Evolutionary conservation across 352 stramenopile species (phyloP).

Genomic region (Poterioochromonas sp.): DNA sequence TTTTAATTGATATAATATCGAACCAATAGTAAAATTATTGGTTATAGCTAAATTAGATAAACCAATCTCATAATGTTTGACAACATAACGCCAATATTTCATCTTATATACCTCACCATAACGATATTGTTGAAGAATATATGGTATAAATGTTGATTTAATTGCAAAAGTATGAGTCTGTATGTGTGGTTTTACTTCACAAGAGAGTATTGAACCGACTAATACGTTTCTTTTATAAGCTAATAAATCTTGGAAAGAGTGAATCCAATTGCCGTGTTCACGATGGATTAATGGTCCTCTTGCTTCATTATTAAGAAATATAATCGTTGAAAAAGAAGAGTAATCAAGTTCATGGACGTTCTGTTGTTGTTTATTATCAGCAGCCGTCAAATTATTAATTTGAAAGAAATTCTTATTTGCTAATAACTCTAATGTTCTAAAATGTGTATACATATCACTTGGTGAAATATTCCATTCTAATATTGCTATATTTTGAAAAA

Average conservation of each 20-base stretch:
- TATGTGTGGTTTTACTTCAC: not conserved
- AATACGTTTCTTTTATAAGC: not conserved
- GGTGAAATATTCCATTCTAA: not conserved
- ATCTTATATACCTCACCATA: too few species aligned
- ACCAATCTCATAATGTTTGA: too few species aligned
- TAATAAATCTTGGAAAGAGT: not conserved
- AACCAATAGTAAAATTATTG: too few species aligned
- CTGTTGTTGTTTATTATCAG: too few species aligned
- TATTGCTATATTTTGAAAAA: not conserved
- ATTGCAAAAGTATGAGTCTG: not conserved
- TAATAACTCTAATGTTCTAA: not conserved
- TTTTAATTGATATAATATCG: too few species aligned
- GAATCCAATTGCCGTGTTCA: not conserved
- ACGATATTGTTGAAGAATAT: not conserved
- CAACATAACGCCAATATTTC: too few species aligned
- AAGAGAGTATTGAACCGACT: not conserved
- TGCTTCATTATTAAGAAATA: not conserved
- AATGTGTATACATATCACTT: not conserved
- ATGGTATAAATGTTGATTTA: not conserved
- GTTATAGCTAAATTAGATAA: too few species aligned
- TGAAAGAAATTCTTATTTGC: not conserved
- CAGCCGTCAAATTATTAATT: too few species aligned
- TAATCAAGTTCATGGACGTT: too few species aligned
- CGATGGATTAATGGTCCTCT: not conserved
- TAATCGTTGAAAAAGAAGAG: not conserved